Evolutionary conservation across 2,329 filamentous ascomycete species (phyloP), one percentile per base, ranked within the genome.

Genomic region (Monilinia fructigena): DNA sequence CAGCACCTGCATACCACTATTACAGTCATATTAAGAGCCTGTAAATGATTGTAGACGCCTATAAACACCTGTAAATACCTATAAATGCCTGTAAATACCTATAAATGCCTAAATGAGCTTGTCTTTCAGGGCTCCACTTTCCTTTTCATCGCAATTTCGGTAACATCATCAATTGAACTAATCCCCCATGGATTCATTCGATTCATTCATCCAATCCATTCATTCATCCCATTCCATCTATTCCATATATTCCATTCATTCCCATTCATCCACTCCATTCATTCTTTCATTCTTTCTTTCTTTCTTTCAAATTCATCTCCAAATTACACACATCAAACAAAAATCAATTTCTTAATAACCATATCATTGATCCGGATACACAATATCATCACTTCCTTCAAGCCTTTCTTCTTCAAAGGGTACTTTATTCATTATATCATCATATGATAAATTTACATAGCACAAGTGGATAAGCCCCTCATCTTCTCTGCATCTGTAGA

Each of bases 401-500:
- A 11, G 1, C 50, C 16, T 38, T 50, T 23, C 58, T 38, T 7
- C 23, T 23, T 14, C 40, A 18, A 8, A 28, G 28, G 28, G 28
- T 28, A 28, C 28, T 38, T 31, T 14, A 8, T 61, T 40, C 45
- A 38, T 61, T 38, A 20, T n/a, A 26, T n/a, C 18, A 23, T 8
- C 18, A 23, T 16, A 47, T 59, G 26, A 47, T 35, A 31, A 26
- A 26, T 59, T 18, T 45, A 47, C 55, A 47, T 59, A 59, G 40
- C 40, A 47, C 28, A 48, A 48, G 45, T 60, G 58, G 63, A 66
- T 66, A 59, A 42, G 42, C 45, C 42, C 61, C 55, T 58, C 59
- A n/a, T 42, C 45, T 47, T 7, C 18, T 47, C 45, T 47, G 45
- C 38, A 40, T 4, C 18, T 65, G 48, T 38, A 52, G 42, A 53